Base-by-base conservation (phyloP, 805 yeast genomes). In the Ogataea henricii region DNA sequence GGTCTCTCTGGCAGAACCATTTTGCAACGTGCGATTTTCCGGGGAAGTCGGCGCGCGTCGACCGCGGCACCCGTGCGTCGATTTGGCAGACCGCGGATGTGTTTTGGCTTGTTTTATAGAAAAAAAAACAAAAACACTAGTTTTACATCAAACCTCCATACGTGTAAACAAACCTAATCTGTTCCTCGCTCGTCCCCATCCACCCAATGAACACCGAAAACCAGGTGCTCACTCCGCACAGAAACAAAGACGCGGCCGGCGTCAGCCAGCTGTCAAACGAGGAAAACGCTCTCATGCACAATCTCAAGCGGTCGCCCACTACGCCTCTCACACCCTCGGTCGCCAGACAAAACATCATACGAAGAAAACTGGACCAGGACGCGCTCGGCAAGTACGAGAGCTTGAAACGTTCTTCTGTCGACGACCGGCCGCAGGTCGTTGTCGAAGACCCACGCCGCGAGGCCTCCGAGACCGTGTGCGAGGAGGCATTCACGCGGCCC, bases 261-360 rank as follows among this genome's bases (percentile, higher is more conserved):
- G 18, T 14, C 18, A 29, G n/a, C 14, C 23, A 47, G 18, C 43
- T 37, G 18, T 18, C 25, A 18, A 39, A 39, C 33, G 23, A 18
- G 17, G 23, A 18, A 12, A 34, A 34, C 13, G 14, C 37, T 2
- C 12, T 17, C 32, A n/a, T n/a, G 13, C 42, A 49, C 8, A 47
- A 45, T 13, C 40, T 51, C 27, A 66, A 66, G 39, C 53, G 70
- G 38, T 59, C 63, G 1, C 68, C 68, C 2, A 57, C 69, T 3
- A 64, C 70, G 6, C 69, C 69, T 3, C 49, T 64, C 36, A 63
- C 68, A 9, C 69, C 69, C 5, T 49, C 58, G 10, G 46, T 59
- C 22, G 47, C 51, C n/a, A 55, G 62, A 45, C 55, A 51, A 34
- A 62, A 62, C 42, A 55, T 60, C 25, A 54, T 59, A 9, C 53